phyloP scores from a whole-genome alignment of 202 grass and related monocot genomes.

The Setaria viridis region DNA sequence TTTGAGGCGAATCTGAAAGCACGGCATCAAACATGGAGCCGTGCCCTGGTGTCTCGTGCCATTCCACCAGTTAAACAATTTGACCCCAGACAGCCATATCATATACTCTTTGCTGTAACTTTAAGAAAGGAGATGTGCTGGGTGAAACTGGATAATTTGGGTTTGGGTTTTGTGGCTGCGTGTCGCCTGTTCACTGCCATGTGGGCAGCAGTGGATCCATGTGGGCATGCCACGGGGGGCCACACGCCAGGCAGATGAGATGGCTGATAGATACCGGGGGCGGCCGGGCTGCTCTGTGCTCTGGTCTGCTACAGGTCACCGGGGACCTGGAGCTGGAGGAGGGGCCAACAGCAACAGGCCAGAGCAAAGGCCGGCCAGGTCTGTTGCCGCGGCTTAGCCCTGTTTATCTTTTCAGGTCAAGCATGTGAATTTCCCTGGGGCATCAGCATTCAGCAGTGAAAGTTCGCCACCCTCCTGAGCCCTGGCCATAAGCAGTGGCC shows the following conservation, averaged over 20 bases:
- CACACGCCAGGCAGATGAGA: constrained; percentile 27
- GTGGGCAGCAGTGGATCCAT: constrained; percentile 32
- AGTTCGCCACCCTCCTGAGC: background rate
- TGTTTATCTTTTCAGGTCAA: constrained; percentile 49
- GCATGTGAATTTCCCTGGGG: constrained; percentile 57
- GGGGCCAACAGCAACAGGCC: background rate
- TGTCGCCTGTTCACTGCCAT: constrained; percentile 28
- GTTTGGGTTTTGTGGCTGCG: constrained; percentile 16
- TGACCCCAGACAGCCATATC: constrained; percentile 20
- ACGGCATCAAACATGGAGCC: constrained; percentile 44
- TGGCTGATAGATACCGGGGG: background rate
- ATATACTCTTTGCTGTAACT: background rate
- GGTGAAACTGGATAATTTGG: background rate
- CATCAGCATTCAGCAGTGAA: constrained; percentile 1
- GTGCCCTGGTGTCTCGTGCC: constrained; percentile 35
- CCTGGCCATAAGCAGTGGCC: background rate
- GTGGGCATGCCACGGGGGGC: constrained; percentile 25
- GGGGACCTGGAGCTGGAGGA: constrained; percentile 39
- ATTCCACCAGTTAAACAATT: constrained; percentile 30
- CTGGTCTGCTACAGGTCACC: constrained; percentile 18
- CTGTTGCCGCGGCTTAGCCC: background rate
- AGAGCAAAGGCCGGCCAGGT: background rate
- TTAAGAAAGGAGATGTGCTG: constrained; percentile 1
- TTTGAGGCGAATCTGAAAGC: constrained; percentile 23
- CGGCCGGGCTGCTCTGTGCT: background rate